Evolutionary conservation across 1,284 basidiomycete species (phyloP).

Genomic region (Moesziomyces sp.): DNA sequence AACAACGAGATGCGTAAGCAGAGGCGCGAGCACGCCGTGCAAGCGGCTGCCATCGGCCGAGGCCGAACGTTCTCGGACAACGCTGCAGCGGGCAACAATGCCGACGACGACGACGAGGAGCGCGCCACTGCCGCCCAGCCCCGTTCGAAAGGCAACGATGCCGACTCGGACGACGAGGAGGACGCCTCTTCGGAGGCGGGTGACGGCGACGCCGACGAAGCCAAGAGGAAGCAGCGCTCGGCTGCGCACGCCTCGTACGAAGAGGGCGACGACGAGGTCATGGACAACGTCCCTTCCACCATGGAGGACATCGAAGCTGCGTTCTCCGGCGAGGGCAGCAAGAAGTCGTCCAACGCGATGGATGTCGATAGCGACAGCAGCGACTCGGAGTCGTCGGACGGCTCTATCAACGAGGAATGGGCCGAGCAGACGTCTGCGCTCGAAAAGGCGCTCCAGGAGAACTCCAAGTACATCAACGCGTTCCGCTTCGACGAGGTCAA

Average conservation of each 20-base stretch:
- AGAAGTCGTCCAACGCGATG: constrained; percentile 27
- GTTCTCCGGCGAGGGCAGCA: constrained; percentile 67
- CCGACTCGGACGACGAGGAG: constrained; percentile 56
- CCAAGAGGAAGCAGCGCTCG: constrained; percentile 74
- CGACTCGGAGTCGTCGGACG: constrained; percentile 54
- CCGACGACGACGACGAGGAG: constrained; percentile 72
- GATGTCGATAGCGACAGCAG: constrained; percentile 59
- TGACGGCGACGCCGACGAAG: constrained; percentile 80
- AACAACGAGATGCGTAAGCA: constrained; percentile 85
- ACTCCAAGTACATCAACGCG: constrained; percentile 71
- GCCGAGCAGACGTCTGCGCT: constrained; percentile 67
- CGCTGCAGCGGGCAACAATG: constrained; percentile 56
- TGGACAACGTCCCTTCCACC: constrained; percentile 66
- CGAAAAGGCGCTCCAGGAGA: constrained; percentile 71
- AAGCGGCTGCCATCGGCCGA: constrained; percentile 82
- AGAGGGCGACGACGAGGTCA: constrained; percentile 67
- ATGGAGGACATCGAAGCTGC: constrained; percentile 77
- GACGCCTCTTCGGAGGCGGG: constrained; percentile 66
- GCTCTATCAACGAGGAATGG: constrained; percentile 60
- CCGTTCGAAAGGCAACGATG: constrained; percentile 35
- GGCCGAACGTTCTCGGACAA: constrained; percentile 73
- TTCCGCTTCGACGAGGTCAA: constrained; percentile 78
- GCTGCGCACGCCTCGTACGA: constrained; percentile 81
- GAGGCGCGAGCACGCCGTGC: constrained; percentile 81
- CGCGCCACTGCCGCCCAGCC: constrained; percentile 68